Evolutionary conservation across 371 early-diverging fungal genomes (phyloP).

Genomic region (Lichtheimia corymbifera): DNA sequence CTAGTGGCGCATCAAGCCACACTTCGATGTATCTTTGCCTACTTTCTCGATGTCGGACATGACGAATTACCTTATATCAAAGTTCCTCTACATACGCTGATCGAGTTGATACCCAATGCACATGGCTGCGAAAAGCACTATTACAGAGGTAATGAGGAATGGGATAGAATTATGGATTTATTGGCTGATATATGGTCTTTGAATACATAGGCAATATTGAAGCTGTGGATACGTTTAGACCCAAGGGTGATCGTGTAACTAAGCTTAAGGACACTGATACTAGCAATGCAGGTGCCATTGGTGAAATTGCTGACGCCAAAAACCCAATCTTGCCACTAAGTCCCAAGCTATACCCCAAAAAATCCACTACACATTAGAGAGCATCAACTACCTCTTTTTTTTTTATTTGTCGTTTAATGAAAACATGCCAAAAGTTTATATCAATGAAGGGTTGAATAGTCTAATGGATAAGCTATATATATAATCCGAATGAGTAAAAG

Average conservation of each 20-base stretch:
- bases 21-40: conserved; percentile 90
- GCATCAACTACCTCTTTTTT: neutral
- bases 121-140: conserved; percentile 92
- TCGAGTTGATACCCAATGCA: conserved; percentile 93
- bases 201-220: conserved; percentile 66
- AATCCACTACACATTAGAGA: neutral
- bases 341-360: conserved; percentile 11
- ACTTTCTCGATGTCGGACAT: conserved; percentile 88
- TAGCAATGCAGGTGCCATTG: conserved; percentile 35
- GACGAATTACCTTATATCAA: conserved; percentile 95
- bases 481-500: too few species aligned
- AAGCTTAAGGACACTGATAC: conserved; percentile 11
- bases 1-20: conserved; percentile 96
- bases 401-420: neutral
- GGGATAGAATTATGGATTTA: neutral
- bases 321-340: conserved; percentile 13
- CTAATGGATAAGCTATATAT: conserved; percentile 27
- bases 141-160: conserved; percentile 54
- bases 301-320: conserved; percentile 35
- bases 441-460: conserved; percentile 20
- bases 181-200: neutral
- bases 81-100: conserved; percentile 95
- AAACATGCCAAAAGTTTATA: neutral
- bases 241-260: conserved; percentile 32
- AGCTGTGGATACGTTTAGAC: conserved; percentile 86